Base-by-base conservation (phyloP, 768 basidiomycete species). In the Kwoniella shandongensis region DNA sequence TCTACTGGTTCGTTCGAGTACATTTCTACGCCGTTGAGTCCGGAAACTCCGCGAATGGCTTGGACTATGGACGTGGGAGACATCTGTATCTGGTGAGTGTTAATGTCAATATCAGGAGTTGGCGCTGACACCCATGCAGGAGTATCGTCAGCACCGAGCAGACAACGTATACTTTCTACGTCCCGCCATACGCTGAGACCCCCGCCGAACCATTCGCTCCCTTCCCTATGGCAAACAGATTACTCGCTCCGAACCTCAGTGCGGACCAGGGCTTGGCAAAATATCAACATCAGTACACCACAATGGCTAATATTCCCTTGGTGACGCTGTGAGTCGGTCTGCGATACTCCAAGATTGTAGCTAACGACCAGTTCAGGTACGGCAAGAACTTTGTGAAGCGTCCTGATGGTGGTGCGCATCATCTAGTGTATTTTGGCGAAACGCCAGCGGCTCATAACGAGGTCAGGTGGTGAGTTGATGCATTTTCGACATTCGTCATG, bases 101-200 rank as follows among this genome's bases (percentile, higher is more conserved):
- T 13, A 6, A 6, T 13, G 7, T 6, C 6, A 13, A 13, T 13
- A 13, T 32, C 22, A 18, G 8, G 7, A 18, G n/a, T 7, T 42
- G 7, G n/a, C 10, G 11, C n/a, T 29, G 30, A 32, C 23, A 50
- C 4, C 8, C 18, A 6, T 32, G 30, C 27, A 70, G 73, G 74
- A 74, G 65, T 36, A 74, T 76, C 50, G 69, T 76, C 45, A 57
- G 60, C 7, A 72, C 72, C 18, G 74, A 76, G 40, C 66, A 69
- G 39, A 62, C 58, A 23, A 62, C 66, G 5, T 74, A 74, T 30
- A 70, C 69, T 0, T 74, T 73, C 54, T 73, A 64, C 49, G 55
- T 73, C 13, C 70, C 70, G 2, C 65, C 63, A 6, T 56, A 68
- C 23, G 59, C 62, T 27, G 26, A 41, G 2, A 46, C 51, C 3